Conservation (phyloP, 2,329 filamentous ascomycete genomes). For the Lecanicillium sp. region DNA sequence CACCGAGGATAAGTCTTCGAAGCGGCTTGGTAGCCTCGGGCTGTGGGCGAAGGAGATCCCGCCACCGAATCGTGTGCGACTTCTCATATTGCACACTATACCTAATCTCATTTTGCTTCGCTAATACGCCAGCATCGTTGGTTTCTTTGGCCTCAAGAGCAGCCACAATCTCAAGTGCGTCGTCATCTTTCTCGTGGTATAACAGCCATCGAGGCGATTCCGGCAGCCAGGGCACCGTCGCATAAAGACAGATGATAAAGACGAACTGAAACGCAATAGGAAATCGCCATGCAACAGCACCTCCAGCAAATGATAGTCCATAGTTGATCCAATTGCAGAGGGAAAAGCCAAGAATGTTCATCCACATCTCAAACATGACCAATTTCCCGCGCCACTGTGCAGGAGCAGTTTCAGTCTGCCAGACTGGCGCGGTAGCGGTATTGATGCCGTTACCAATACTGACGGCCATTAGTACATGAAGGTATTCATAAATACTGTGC, state of each 20-base stretch:
- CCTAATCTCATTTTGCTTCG: constrained; percentile 16
- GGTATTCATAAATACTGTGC: neutral
- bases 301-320: constrained; percentile 27
- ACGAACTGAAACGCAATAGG: constrained; percentile 37
- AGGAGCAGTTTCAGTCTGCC: constrained; percentile 27
- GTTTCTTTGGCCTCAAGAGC: constrained; percentile 16
- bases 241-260: constrained; percentile 23
- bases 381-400: constrained; percentile 22
- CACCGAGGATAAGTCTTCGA: constrained; percentile 25
- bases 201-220: constrained; percentile 26
- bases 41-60: constrained; percentile 16
- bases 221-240: constrained; percentile 20
- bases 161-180: constrained; percentile 19
- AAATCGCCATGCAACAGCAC: constrained; percentile 31
- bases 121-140: constrained; percentile 15
- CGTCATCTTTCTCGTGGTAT: constrained; percentile 17
- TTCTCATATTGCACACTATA: constrained; percentile 11
- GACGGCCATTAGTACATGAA: too few species aligned
- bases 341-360: constrained; percentile 23
- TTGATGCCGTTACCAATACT: constrained; percentile 37
- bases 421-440: constrained; percentile 28
- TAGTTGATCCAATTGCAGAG: constrained; percentile 31
- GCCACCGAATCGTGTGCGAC: constrained; percentile 18
- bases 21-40: constrained; percentile 16
- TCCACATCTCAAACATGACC: constrained; percentile 22